Evolutionary conservation across 257 asterid species (phyloP).

Genomic region (Ophiorrhiza pumila): DNA sequence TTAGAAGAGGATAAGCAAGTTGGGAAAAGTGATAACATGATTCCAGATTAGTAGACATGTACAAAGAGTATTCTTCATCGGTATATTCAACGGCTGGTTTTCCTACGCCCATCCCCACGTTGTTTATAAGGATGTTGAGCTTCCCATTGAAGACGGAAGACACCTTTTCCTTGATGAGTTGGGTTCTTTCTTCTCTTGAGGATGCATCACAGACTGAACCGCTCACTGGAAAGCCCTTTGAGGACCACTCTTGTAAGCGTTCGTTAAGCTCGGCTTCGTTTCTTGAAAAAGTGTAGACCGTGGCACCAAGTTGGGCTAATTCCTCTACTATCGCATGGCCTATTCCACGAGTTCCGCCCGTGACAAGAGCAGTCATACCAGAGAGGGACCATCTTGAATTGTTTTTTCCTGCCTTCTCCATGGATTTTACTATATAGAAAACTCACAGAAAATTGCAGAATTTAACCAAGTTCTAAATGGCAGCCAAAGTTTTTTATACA

Average conservation of each 20-base stretch:
- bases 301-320: not conserved
- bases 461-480: too few species aligned
- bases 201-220: slow-evolving; percentile 8
- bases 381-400: not conserved
- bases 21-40: slow-evolving; percentile 11
- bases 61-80: not conserved
- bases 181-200: not conserved
- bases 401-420: not conserved
- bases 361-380: not conserved
- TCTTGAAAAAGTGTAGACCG: slow-evolving; percentile 6
- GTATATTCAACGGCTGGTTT: not conserved
- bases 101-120: not conserved
- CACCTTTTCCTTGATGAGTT: not conserved
- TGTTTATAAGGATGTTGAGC: slow-evolving; percentile 8
- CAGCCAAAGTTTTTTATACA: too few species aligned
- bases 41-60: slow-evolving; percentile 14
- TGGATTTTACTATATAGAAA: too few species aligned
- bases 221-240: not conserved
- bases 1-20: slow-evolving; percentile 18
- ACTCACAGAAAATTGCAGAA: too few species aligned
- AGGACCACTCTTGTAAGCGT: not conserved
- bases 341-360: not conserved
- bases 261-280: not conserved
- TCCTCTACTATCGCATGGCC: slow-evolving; percentile 7
- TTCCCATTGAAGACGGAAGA: not conserved